Evolutionary conservation across 306 rosid species (phyloP), one percentile per base, ranked within the genome.

Genomic region (Gleditsia sinensis): DNA sequence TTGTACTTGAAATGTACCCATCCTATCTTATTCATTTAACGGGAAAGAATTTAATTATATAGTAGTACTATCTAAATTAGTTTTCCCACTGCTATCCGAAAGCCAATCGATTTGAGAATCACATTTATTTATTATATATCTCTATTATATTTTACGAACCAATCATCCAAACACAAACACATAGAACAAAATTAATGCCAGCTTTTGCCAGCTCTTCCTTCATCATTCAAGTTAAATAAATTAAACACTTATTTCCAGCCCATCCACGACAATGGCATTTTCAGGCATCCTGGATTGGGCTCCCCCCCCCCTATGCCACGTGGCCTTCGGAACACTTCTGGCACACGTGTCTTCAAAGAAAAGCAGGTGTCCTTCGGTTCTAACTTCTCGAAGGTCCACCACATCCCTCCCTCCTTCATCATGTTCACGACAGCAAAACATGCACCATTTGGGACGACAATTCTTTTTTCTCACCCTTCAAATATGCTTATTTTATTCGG

Each of bases 181-280:
- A 12, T 9, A 10, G 46, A 9, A 40, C 46, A 40, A 40, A 75
- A 55, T 58, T 5, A 56, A 48, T 58, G 81, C 81, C 81, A 77
- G 81, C 81, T 68, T 46, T 59, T 40, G 71, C 70, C 76, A 78
- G 72, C 72, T 61, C 14, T 32, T 2, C 1, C 7, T n/a, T 24
- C 69, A 58, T 34, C 23, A 23, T 57, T 24, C 36, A 20, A 6
- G 20, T 13, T 3, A 14, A 33, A 55, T 37, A 71, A 55, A 55
- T 32, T 13, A 71, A 23, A 7, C 28, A 70, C 64, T 37, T 36
- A 71, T 13, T 34, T 17, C 33, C 6, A 40, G 40, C 43, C 64
- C 51, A 28, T 1, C 34, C 17, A 56, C 6, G 54, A 56, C n/a
- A 51, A 63, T 6, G 34, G 11, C 33, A 21, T 6, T 1, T 60